Evolutionary conservation across 1,284 basidiomycete species (phyloP).

Genomic region (Ceratobasidium papillatum): DNA sequence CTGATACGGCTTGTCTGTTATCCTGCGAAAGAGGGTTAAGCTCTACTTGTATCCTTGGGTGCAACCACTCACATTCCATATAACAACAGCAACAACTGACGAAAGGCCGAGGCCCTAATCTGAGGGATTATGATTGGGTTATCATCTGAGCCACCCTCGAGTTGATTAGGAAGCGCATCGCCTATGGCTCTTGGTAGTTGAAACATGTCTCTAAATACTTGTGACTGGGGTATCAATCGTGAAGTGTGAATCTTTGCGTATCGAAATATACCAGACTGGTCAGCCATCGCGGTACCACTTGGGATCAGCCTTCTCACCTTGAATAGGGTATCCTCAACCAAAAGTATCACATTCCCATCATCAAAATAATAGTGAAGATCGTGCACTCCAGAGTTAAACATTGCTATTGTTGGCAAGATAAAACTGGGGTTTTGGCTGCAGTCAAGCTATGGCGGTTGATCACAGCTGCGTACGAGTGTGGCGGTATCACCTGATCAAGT

Average conservation of each 20-base stretch:
- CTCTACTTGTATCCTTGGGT: background rate
- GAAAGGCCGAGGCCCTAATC: background rate
- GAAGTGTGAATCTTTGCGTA: background rate
- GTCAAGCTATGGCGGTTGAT: no score
- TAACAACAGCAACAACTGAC: background rate
- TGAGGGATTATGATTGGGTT: conserved; percentile 7
- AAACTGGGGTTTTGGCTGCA: no score
- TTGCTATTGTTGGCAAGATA: background rate
- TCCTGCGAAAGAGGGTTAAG: background rate
- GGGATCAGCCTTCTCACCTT: background rate
- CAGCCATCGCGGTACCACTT: background rate
- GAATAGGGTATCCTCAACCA: background rate
- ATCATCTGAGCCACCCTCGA: background rate
- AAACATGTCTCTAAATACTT: background rate
- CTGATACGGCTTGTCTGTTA: background rate
- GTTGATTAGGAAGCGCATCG: no score
- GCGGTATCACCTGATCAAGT: no score
- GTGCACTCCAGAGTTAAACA: background rate
- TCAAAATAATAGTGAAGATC: background rate
- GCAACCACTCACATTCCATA: background rate
- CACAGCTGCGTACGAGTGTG: no score
- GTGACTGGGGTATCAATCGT: background rate
- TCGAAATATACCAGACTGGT: background rate
- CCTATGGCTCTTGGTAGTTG: background rate
- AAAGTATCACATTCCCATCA: background rate